These are phyloP conservation scores for Terana coerulea DNA, from an alignment of 768 basidiomycete genomes.

Conservation along the genomic window DNA sequence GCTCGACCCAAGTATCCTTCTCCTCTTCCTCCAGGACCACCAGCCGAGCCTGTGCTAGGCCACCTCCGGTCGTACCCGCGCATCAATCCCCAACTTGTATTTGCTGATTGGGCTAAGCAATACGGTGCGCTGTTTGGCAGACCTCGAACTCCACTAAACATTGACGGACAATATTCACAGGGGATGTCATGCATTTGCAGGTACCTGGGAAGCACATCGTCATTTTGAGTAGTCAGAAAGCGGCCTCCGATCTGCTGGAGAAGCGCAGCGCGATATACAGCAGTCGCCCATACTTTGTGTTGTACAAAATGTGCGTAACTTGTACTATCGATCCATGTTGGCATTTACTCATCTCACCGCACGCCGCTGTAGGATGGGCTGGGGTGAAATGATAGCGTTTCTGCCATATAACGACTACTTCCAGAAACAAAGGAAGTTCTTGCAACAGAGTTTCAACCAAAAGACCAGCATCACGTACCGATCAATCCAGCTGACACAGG, in stretches of 20 bases:
- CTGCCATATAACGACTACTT: constrained; percentile 17
- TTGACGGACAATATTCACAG: neutral
- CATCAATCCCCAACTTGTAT: constrained; percentile 20
- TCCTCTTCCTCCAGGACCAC: constrained; percentile 38
- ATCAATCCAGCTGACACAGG: constrained; percentile 23
- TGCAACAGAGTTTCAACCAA: neutral
- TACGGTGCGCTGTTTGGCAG: no score
- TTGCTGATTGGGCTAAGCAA: constrained; percentile 29
- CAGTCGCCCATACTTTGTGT: constrained; percentile 31
- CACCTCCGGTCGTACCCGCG: constrained; percentile 35
- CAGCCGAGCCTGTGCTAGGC: constrained; percentile 34
- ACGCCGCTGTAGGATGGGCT: constrained; percentile 11
- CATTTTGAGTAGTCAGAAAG: constrained; percentile 28
- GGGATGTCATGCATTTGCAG: constrained; percentile 27
- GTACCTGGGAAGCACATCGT: constrained; percentile 31
- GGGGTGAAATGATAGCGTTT: constrained; percentile 14
- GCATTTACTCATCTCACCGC: no score
- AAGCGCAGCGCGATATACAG: constrained; percentile 34
- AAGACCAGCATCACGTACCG: constrained; percentile 15
- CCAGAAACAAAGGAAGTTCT: constrained; percentile 10
- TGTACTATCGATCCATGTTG: no score
- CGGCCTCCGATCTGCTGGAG: constrained; percentile 34
- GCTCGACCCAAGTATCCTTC: no score
- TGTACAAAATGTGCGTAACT: constrained; percentile 15
- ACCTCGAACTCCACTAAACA: neutral